Evolutionary conservation across 2,329 filamentous ascomycete genomes (phyloP), one percentile per base, ranked within the genome.

Genomic region (Pyrenochaeta sp.): DNA sequence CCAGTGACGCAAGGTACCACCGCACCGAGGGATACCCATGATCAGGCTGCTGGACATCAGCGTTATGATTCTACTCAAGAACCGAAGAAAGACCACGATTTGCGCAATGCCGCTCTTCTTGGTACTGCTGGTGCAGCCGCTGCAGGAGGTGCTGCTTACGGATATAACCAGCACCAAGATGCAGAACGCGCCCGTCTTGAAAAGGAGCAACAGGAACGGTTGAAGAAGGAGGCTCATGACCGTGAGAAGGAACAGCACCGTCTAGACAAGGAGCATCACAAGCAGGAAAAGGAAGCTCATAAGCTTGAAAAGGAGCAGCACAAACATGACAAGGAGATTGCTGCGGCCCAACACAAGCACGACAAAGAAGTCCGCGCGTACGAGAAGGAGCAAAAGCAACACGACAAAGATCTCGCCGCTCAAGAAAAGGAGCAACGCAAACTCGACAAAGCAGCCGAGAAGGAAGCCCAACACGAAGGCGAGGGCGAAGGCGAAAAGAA

Each of bases 401-500:
- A 49, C 14, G 54, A 53, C 8, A 58, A 59, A 22, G 59, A 63
- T 17, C 44, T 51, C 4, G 57, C 54, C 7, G 56, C 56, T 10
- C 56, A 58, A 9, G 47, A 61, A 13, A 63, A 64, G 53, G 51
- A 63, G 24, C 55, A 60, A 13, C 32, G 60, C 39, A 35, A 30
- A 15, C 41, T 36, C 3, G 55, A 57, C 14, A 52, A 59, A 8
- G 44, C 59, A 23, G 39, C 41, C 7, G 44, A 39, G 3, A 46
- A 53, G 36, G 43, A 50, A 40, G 26, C 34, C 20, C 28, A 47
- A 15, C 17, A 39, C 2, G 46, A 68, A 32, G 58, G 67, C 18
- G 55, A 62, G 15, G 53, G 42, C 15, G 51, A 44, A 31, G 68
- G 70, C 53, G 60, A 70, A 48, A 71, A 74, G 51, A 73, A 72